Evolutionary conservation across 106 monocot species (phyloP), one percentile per base, ranked within the genome.

Genomic region (Vanilla planifolia): DNA sequence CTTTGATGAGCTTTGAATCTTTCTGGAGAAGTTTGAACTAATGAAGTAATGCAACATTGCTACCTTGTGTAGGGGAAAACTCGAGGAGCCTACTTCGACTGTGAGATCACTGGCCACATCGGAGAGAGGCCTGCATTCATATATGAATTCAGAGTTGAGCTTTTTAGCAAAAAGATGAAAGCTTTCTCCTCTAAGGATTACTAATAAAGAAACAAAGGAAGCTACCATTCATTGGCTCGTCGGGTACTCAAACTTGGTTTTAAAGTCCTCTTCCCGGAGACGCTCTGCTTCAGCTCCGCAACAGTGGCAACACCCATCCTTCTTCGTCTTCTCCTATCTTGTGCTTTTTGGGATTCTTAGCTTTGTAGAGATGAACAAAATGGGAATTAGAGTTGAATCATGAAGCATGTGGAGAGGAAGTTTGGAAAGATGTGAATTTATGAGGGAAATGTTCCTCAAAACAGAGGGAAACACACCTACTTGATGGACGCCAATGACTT

Each of bases 31-130:
- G 16, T 21, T 9, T 19, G 37, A 10, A 6, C 15, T 15, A 59
- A 22, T 10, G 4, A 4, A 1, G 7, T 16, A 30, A 29, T 39
- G 22, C 1, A 41, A 11, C 14, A 14, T 2, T 27, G 17, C 25
- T 15, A 59, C 50, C 89, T 93, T 93, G 62, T 93, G 93, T 34
- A 93, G 93, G 24, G 85, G 71, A 46, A 93, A 93, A 65, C 51
- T 83, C 32, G 75, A 51, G 25, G 76, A 70, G 22, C 93, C 93
- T 17, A 93, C 81, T 74, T 93, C 89, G 13, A 93, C 82, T 15
- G 74, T 85, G 67, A 89, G 89, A 71, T 93, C 89, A 71, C 93
- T 85, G 8, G 89, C 74, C 45, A 89, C 85, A 69, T 93, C 89
- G 35, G 89, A 72, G 32, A 72, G 77, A 3, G 81, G 79, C 89